phyloP scores from a whole-genome alignment of 163 green algal genomes.

The Scenedesmus sp. region DNA sequence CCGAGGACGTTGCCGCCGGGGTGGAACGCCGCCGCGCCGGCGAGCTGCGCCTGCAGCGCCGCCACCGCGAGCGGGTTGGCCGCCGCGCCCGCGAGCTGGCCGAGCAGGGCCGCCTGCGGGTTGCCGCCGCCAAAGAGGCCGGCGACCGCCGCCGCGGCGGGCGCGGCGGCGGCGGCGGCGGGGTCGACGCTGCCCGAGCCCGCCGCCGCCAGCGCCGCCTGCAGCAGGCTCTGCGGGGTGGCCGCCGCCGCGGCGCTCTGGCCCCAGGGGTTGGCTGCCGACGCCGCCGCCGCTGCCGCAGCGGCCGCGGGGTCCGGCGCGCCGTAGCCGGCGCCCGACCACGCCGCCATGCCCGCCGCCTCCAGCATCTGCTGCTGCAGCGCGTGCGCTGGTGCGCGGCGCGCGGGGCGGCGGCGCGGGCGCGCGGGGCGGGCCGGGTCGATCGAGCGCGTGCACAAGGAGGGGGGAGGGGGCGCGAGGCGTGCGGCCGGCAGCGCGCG shows the following conservation, averaged over 20 bases:
- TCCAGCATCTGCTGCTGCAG: slow-evolving; percentile 38
- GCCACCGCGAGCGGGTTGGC: neutral
- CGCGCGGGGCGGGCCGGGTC: no score
- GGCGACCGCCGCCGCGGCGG: neutral
- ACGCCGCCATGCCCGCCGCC: neutral
- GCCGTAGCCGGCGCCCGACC: no score
- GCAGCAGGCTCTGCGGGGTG: slow-evolving; percentile 12
- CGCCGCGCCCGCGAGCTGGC: slow-evolving; percentile 12
- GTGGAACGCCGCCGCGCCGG: slow-evolving; percentile 4
- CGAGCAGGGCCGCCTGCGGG: neutral
- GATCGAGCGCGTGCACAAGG: no score
- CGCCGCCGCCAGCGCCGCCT: slow-evolving; percentile 8
- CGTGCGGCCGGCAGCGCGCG: no score
- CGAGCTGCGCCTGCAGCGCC: slow-evolving; percentile 17
- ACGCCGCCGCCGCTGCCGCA: slow-evolving; percentile 23
- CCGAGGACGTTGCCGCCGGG: neutral
- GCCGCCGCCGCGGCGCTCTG: slow-evolving; percentile 27
- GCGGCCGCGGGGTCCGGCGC: slow-evolving; percentile 13
- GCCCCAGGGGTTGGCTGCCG: slow-evolving; percentile 37
- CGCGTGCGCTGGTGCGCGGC: slow-evolving; percentile 25
- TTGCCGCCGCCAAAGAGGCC: slow-evolving; percentile 7
- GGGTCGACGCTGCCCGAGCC: neutral
- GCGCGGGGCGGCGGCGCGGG: no score
- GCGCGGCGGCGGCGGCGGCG: neutral
- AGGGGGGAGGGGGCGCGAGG: no score